Percentiles rank a stretch among this genome's conserved stretches.
Conservation (phyloP, 2,329 filamentous ascomycete species). For the Epicoccum sorghinum region DNA sequence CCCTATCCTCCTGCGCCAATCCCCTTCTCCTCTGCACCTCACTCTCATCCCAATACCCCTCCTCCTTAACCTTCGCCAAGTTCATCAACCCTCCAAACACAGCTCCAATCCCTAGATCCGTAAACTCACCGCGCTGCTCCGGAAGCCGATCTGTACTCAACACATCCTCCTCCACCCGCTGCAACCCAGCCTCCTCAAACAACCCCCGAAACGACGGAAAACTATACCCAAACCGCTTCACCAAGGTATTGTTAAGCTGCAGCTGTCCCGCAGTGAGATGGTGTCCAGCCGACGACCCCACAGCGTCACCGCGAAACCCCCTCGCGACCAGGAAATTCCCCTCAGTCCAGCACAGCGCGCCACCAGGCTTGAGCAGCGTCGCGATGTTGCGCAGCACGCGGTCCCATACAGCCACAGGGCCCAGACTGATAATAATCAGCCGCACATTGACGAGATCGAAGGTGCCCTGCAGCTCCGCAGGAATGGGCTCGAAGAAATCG, state of each 20-base stretch:
- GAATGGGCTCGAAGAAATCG: slow-evolving; percentile 39
- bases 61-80: slow-evolving; percentile 24
- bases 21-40: slow-evolving; percentile 26
- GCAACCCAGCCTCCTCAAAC: slow-evolving; percentile 26
- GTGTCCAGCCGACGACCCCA: slow-evolving; percentile 21
- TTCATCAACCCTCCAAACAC: slow-evolving; percentile 36
- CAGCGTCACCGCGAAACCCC: slow-evolving; percentile 24
- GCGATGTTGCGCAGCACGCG: slow-evolving; percentile 30
- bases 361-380: slow-evolving; percentile 37
- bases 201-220: slow-evolving; percentile 28
- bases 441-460: slow-evolving; percentile 43
- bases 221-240: slow-evolving; percentile 30
- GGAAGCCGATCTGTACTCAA: slow-evolving; percentile 33
- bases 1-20: slow-evolving; percentile 28
- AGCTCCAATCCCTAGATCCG: slow-evolving; percentile 35
- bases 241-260: slow-evolving; percentile 30
- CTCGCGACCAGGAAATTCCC: slow-evolving; percentile 33
- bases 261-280: slow-evolving; percentile 27
- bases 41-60: slow-evolving; percentile 32
- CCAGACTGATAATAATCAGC: slow-evolving; percentile 38
- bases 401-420: slow-evolving; percentile 28
- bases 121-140: slow-evolving; percentile 33
- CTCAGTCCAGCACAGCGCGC: slow-evolving; percentile 39
- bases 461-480: slow-evolving; percentile 28
- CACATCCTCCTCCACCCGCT: slow-evolving; percentile 31